These are phyloP conservation scores for Fusarium xylarioides DNA, from an alignment of 2,329 filamentous ascomycete species.

Conservation along the genomic window DNA sequence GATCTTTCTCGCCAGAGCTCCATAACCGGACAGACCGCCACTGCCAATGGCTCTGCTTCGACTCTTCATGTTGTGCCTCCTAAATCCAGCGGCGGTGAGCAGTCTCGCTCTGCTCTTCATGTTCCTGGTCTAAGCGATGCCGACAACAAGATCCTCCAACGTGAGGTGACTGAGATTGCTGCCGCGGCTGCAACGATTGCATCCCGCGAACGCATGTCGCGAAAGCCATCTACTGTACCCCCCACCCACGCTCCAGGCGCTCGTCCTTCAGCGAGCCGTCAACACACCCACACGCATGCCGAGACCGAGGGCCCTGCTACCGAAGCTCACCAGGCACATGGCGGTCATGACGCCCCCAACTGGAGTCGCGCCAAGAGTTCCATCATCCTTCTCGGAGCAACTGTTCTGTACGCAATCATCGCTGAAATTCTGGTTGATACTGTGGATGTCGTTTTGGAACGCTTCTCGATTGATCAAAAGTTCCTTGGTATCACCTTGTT, in stretches of 20 bases:
- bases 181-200: slow-evolving; percentile 90
- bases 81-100: slow-evolving; percentile 58
- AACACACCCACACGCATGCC: slow-evolving; percentile 20
- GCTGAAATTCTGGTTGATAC: slow-evolving; percentile 97
- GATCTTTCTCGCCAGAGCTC: slow-evolving; percentile 54
- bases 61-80: slow-evolving; percentile 82
- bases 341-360: slow-evolving; percentile 97
- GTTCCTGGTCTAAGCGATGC: slow-evolving; percentile 80
- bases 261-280: slow-evolving; percentile 48
- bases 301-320: slow-evolving; percentile 46
- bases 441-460: slow-evolving; percentile 93
- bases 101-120: slow-evolving; percentile 55
- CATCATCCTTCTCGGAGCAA: slow-evolving; percentile 87
- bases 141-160: slow-evolving; percentile 82
- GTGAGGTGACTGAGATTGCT: slow-evolving; percentile 92
- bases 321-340: slow-evolving; percentile 56
- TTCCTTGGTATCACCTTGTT: slow-evolving; percentile 97
- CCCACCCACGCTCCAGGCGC: slow-evolving; percentile 24
- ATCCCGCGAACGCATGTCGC: slow-evolving; percentile 71
- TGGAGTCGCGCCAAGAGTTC: slow-evolving; percentile 94
- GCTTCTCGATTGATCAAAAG: slow-evolving; percentile 93
- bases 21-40: slow-evolving; percentile 43
- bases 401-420: slow-evolving; percentile 92
- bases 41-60: slow-evolving; percentile 55
- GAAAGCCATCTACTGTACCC: slow-evolving; percentile 50